These are phyloP conservation scores for Aspergillus glaucus DNA, from an alignment of 2,329 filamentous ascomycete species.

Conservation along the genomic window DNA sequence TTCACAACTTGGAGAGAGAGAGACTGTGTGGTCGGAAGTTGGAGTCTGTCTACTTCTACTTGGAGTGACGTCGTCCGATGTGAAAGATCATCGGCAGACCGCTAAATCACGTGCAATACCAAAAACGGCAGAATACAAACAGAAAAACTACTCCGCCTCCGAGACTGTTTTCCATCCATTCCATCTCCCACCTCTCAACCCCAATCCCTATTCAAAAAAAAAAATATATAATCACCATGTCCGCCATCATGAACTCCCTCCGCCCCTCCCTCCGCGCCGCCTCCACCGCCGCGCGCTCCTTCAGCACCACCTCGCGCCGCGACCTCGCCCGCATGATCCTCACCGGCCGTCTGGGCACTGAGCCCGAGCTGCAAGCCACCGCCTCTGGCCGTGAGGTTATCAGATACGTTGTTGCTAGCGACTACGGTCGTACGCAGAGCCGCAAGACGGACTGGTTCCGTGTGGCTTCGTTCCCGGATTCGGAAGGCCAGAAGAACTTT, in stretches of 20 bases:
- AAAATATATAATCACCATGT: slow-evolving; percentile 18
- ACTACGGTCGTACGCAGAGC: slow-evolving; percentile 60
- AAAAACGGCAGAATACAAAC: no score
- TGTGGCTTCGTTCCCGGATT: slow-evolving; percentile 63
- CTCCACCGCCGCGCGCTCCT: slow-evolving; percentile 55
- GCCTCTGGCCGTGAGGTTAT: slow-evolving; percentile 67
- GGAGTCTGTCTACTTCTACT: no score
- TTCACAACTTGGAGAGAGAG: no score
- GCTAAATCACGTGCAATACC: no score
- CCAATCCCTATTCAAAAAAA: not conserved
- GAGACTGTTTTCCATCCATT: no score
- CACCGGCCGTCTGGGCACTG: slow-evolving; percentile 74
- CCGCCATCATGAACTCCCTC: slow-evolving; percentile 48
- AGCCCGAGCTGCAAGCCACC: slow-evolving; percentile 68
- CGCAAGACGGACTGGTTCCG: slow-evolving; percentile 79
- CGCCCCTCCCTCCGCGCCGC: slow-evolving; percentile 44
- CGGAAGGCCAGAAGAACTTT: slow-evolving; percentile 64
- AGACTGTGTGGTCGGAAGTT: no score
- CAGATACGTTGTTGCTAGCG: slow-evolving; percentile 69
- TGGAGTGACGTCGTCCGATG: no score
- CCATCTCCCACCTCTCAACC: not conserved
- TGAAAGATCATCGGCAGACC: no score
- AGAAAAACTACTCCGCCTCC: no score
- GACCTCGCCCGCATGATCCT: slow-evolving; percentile 75
- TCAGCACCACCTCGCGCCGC: slow-evolving; percentile 60